These are phyloP conservation scores for Phytopythium sindhum DNA, from an alignment of 352 stramenopile species.

Conservation along the genomic window DNA sequence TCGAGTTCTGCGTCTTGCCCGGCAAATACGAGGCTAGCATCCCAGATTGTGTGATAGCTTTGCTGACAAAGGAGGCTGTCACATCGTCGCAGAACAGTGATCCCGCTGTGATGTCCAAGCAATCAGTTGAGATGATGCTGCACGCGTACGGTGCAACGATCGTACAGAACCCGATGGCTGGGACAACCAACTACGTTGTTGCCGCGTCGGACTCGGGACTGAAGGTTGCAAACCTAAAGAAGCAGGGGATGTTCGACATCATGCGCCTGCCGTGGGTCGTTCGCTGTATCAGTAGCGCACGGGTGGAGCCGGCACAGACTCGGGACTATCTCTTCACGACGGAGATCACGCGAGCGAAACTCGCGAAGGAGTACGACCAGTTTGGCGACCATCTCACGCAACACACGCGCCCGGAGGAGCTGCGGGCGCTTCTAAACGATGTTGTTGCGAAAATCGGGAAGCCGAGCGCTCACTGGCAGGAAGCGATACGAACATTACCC, in stretches of 20 bases:
- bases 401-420: slow-evolving; percentile 36
- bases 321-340: slow-evolving; percentile 76
- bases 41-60: slow-evolving; percentile 29
- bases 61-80: slow-evolving; percentile 10
- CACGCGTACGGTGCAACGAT: slow-evolving; percentile 63
- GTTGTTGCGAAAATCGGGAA: slow-evolving; percentile 10
- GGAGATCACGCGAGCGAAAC: slow-evolving; percentile 33
- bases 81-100: background rate
- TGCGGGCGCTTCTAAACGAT: slow-evolving; percentile 50
- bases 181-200: slow-evolving; percentile 64
- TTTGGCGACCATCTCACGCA: slow-evolving; percentile 80
- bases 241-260: slow-evolving; percentile 77
- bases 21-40: slow-evolving; percentile 56
- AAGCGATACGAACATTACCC: slow-evolving; percentile 27
- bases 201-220: slow-evolving; percentile 60
- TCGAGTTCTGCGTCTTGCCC: slow-evolving; percentile 78
- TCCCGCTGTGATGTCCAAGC: slow-evolving; percentile 40
- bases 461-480: slow-evolving; percentile 40
- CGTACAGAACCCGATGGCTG: slow-evolving; percentile 73
- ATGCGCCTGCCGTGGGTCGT: slow-evolving; percentile 64
- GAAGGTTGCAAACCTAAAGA: slow-evolving; percentile 78
- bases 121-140: slow-evolving; percentile 70
- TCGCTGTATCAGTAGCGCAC: slow-evolving; percentile 30
- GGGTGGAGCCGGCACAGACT: slow-evolving; percentile 38
- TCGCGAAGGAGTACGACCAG: slow-evolving; percentile 68